Evolutionary conservation across 306 rosid genomes (phyloP).

Genomic region (Urtica urens): DNA sequence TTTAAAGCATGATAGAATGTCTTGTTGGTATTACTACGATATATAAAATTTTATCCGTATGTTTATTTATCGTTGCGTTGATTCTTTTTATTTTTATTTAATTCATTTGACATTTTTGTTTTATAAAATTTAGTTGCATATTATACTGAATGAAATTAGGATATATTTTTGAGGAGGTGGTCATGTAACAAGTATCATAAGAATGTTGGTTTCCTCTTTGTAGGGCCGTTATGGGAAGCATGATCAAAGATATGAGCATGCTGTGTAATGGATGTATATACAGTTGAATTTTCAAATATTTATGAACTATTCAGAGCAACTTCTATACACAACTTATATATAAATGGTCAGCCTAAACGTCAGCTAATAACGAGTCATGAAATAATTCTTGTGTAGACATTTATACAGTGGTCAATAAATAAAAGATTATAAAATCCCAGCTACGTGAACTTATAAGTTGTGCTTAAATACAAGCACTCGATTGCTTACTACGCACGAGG

Average conservation of each 20-base stretch:
- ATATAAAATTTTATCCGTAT: not conserved
- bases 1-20: not conserved
- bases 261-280: conserved; percentile 5
- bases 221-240: conserved; percentile 21
- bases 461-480: too few species aligned
- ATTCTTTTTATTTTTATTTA: not conserved
- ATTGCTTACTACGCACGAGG: too few species aligned
- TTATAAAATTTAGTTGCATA: not conserved
- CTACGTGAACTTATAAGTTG: too few species aligned
- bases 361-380: too few species aligned
- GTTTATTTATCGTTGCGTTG: conserved; percentile 5
- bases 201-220: conserved; percentile 8
- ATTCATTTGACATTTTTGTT: conserved; percentile 1
- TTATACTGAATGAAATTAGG: not conserved
- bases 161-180: not conserved
- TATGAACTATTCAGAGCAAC: too few species aligned
- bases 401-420: too few species aligned
- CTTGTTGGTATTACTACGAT: not conserved
- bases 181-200: not conserved
- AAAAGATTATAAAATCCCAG: too few species aligned
- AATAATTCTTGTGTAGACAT: too few species aligned
- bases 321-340: not conserved
- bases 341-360: too few species aligned
- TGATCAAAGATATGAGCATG: conserved; percentile 10
- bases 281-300: conserved; percentile 10